Evolutionary conservation across 1,284 basidiomycete genomes (phyloP).

Genomic region (Puccinia hordei): DNA sequence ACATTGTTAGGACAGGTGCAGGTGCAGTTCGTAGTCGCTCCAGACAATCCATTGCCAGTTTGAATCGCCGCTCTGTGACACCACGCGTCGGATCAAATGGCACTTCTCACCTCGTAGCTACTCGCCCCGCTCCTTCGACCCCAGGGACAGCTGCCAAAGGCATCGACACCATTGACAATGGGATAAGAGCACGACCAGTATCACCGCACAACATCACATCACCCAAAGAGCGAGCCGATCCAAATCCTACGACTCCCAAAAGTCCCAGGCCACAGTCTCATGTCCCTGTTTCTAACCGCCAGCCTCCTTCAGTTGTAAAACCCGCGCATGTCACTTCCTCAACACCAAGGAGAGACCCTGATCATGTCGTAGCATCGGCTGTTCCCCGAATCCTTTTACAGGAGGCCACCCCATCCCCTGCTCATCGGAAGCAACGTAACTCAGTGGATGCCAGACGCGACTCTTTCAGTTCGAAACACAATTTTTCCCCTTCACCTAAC

Average conservation of each 20-base stretch:
- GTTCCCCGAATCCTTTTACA: slow-evolving; percentile 61
- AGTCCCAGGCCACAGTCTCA: slow-evolving; percentile 57
- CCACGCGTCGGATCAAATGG: slow-evolving; percentile 15
- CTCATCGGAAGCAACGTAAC: slow-evolving; percentile 52
- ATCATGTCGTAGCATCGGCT: slow-evolving; percentile 55
- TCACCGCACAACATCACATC: slow-evolving; percentile 13
- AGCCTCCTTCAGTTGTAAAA: slow-evolving; percentile 53
- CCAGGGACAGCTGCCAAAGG: neutral
- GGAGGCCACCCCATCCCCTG: slow-evolving; percentile 59
- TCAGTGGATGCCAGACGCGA: neutral
- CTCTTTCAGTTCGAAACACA: neutral
- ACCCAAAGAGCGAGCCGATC: neutral
- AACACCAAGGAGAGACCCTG: slow-evolving; percentile 53
- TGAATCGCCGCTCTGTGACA: slow-evolving; percentile 17
- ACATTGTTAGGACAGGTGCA: slow-evolving; percentile 38
- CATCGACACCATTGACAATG: neutral
- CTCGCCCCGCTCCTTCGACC: slow-evolving; percentile 40
- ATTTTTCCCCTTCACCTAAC: slow-evolving; percentile 55
- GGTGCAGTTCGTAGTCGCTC: slow-evolving; percentile 47
- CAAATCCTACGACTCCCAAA: slow-evolving; percentile 20
- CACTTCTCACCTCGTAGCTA: slow-evolving; percentile 31
- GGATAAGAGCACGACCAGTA: neutral
- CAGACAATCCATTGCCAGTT: slow-evolving; percentile 41
- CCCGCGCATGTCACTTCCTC: slow-evolving; percentile 57
- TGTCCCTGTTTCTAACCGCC: slow-evolving; percentile 54